Base-by-base conservation (phyloP, 2,329 filamentous ascomycete genomes). In the Diaporthe velutina region DNA sequence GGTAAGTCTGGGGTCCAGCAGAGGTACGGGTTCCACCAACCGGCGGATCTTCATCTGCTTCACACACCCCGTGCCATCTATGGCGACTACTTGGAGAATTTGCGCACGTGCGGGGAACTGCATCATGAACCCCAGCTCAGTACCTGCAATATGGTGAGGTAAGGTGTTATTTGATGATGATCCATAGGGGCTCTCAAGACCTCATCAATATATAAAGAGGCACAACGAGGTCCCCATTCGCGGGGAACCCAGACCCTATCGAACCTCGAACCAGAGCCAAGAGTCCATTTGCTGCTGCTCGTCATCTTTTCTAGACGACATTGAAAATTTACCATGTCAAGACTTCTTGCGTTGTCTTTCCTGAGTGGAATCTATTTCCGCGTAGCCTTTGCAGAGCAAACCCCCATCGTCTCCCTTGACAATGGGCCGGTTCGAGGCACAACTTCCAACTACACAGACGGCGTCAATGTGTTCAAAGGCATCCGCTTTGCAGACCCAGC, bases 391-490 rank as follows among this genome's bases (percentile, higher is more conserved):
- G 54, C 54, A 10, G 54, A 57, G 15, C 13, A 33, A 33, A 30
- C 33, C 54, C 54, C 54, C 54, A 57, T 72, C 28, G 70, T 72
- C 42, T 50, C 68, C 4, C 19, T 25, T 19, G 5, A 61, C 58
- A 38, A 76, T 17, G 77, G 78, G 33, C 30, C 70, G 42, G 71
- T 78, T 28, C 76, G 71, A 55, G 79, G 79, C 60, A 73, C 76
- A 5, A 73, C 61, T 30, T 81, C 80, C 8, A 76, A 79, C 19
- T 78, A 77, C 40, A 76, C 76, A 17, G 75, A 76, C 9, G 78
- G 77, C 13, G 77, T 78, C 50, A 78, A 75, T 15, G 76, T 78
- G 5, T 81, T 77, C 73, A 79, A 78, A 60, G 79, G 79, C 33
- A 80, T 81, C 33, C 80, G 77, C 33, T 81, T 78, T 64, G 77